These are phyloP conservation scores for Nakaseomyces sp. DNA, from an alignment of 1,139 yeast species.

Conservation along the genomic window DNA sequence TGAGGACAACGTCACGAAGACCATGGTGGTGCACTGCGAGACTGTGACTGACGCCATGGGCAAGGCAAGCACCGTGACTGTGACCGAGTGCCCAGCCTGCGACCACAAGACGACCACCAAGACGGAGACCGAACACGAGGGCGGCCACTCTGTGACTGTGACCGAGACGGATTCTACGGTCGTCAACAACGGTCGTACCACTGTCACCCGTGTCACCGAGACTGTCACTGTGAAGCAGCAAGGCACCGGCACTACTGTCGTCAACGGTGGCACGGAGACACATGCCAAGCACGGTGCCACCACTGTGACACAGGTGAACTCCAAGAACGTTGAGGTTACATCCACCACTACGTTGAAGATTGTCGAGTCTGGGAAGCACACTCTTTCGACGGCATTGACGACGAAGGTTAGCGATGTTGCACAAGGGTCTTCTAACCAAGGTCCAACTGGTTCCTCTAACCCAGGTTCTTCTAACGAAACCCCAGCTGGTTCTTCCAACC, in stretches of 20 bases:
- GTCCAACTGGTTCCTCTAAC: no score
- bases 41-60: conserved; percentile 1
- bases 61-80: neutral
- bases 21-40: neutral
- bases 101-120: neutral
- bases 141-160: neutral
- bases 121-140: neutral
- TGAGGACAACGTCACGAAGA: conserved; percentile 4
- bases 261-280: neutral
- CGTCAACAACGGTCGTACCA: neutral
- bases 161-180: neutral
- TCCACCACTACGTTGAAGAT: neutral
- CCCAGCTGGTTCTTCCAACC: no score
- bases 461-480: no score
- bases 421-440: no score
- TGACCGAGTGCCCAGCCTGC: conserved; percentile 2
- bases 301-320: neutral
- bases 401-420: no score
- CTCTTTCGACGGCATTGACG: neutral
- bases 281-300: neutral
- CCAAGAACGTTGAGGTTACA: conserved; percentile 1
- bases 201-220: neutral
- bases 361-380: neutral
- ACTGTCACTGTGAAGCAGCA: conserved; percentile 1
- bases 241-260: neutral